Percentiles rank a stretch among this genome's conserved stretches.
Conservation (phyloP, 139 green algal species). For the Zygnema cylindricum region DNA sequence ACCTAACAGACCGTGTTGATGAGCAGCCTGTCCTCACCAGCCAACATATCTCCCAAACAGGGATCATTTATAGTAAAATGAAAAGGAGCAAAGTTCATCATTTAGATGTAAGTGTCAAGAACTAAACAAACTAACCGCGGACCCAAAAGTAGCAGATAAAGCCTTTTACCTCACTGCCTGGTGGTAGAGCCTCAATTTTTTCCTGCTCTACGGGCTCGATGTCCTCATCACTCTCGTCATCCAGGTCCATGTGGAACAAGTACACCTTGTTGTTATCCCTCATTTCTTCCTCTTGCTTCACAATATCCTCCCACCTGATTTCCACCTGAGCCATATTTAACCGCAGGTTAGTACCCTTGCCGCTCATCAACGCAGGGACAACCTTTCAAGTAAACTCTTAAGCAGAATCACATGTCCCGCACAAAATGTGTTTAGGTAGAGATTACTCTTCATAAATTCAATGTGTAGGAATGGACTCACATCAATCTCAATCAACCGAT, state of each 20-base stretch:
- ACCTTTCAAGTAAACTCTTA: no score
- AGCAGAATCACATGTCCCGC: no score
- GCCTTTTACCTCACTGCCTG: not conserved
- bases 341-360: no score
- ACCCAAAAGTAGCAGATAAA: slow-evolving; percentile 1
- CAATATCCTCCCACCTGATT: slow-evolving; percentile 91
- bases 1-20: slow-evolving; percentile 69
- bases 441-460: not conserved
- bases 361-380: no score
- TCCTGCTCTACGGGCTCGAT: not conserved
- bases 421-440: no score
- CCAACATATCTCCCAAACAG: no score
- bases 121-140: not conserved
- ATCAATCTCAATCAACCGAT: slow-evolving; percentile 54
- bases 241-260: slow-evolving; percentile 63
- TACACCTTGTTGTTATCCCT: slow-evolving; percentile 19
- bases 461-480: slow-evolving; percentile 26
- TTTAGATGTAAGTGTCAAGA: no score
- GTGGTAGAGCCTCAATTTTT: not conserved
- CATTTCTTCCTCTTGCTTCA: slow-evolving; percentile 65
- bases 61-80: no score
- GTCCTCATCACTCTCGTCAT: slow-evolving; percentile 54
- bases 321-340: slow-evolving; percentile 78
- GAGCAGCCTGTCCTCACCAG: not conserved
- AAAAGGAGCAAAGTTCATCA: no score